Evolutionary conservation across 768 basidiomycete species (phyloP).

Genomic region (Hebeloma cylindrosporum): DNA sequence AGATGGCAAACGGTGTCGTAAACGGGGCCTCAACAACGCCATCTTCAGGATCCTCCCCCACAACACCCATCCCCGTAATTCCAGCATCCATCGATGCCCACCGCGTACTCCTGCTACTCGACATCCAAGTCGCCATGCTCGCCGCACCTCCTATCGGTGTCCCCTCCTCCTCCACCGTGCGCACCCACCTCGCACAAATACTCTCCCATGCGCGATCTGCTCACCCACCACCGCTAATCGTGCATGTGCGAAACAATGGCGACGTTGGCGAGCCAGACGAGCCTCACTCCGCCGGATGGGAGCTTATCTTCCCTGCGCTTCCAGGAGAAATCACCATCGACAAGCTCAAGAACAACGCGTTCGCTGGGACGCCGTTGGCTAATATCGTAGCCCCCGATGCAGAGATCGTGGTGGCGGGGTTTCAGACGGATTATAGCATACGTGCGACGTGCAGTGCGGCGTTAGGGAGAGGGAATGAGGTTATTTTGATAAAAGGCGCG

Average conservation of each 20-base stretch:
- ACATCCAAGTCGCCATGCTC: conserved; percentile 55
- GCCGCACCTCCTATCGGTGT: conserved; percentile 48
- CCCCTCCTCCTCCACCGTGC: conserved; percentile 42
- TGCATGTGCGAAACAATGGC: conserved; percentile 69
- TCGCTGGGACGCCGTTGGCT: conserved; percentile 55
- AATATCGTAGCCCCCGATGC: conserved; percentile 51
- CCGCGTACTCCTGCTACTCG: conserved; percentile 59
- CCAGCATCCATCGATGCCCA: conserved; percentile 6
- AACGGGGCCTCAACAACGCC: background rate
- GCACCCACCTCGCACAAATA: conserved; percentile 48
- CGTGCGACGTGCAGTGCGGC: conserved; percentile 62
- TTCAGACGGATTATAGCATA: conserved; percentile 67
- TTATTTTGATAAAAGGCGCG: conserved; percentile 60
- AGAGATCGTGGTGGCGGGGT: conserved; percentile 64
- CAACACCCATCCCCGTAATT: background rate
- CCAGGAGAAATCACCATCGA: conserved; percentile 56
- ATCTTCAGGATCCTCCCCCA: background rate
- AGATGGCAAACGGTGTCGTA: no score
- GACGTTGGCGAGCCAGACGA: conserved; percentile 63
- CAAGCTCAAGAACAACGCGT: conserved; percentile 72
- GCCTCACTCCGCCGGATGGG: conserved; percentile 55
- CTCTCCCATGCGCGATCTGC: conserved; percentile 51
- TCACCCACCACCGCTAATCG: conserved; percentile 50
- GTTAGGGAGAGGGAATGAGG: conserved; percentile 62
- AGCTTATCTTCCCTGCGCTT: conserved; percentile 54